Evolutionary conservation across 805 yeast genomes (phyloP).

Genomic region (Wickerhamomyces hampshirensis): DNA sequence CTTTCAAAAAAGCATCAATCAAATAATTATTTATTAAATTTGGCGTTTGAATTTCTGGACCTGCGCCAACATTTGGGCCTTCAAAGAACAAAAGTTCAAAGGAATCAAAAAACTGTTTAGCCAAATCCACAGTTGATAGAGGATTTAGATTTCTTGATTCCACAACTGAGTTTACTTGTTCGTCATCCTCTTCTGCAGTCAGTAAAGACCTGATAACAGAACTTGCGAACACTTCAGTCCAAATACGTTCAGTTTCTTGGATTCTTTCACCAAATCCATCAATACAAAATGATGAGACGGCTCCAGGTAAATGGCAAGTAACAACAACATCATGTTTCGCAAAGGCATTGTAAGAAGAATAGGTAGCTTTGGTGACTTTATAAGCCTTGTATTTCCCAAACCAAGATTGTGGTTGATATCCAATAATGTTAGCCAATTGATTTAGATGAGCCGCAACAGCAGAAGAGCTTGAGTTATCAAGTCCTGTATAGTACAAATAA

Average conservation of each 20-base stretch:
- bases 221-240: constrained; percentile 54
- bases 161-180: constrained; percentile 63
- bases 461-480: constrained; percentile 71
- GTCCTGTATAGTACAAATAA: constrained; percentile 68
- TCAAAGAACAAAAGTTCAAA: constrained; percentile 62
- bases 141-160: constrained; percentile 86
- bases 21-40: constrained; percentile 60
- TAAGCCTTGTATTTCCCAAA: constrained; percentile 69
- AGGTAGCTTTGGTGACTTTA: constrained; percentile 67
- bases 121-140: constrained; percentile 43
- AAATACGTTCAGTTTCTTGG: constrained; percentile 42
- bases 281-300: constrained; percentile 51
- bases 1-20: constrained; percentile 67
- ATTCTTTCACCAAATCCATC: constrained; percentile 43
- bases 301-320: constrained; percentile 71
- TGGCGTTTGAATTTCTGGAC: constrained; percentile 65
- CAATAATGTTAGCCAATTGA: constrained; percentile 58
- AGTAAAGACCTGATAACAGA: constrained; percentile 72
- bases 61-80: constrained; percentile 65
- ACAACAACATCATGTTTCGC: constrained; percentile 62
- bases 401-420: constrained; percentile 67
- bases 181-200: constrained; percentile 69
- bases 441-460: constrained; percentile 74
- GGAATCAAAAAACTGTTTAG: constrained; percentile 52
- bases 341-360: constrained; percentile 73